Base-by-base conservation (phyloP, 345 rosid species). In the Brassica juncea region DNA sequence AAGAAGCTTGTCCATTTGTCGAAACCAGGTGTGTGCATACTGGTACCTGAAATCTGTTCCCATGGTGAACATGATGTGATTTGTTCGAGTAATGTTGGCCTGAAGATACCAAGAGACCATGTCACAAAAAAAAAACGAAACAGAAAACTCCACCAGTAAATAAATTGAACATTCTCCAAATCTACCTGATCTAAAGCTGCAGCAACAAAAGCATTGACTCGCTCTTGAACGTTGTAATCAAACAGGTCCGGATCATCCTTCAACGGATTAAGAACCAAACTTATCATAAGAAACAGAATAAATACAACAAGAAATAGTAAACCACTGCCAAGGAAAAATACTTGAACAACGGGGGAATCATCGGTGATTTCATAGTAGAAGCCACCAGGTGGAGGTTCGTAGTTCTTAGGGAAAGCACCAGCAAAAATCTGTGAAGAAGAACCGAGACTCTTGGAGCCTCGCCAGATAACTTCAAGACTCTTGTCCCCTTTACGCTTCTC, bases 1-100 rank as follows among this genome's bases (percentile, higher is more conserved):
- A 80, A 95, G 86, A 76, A 95, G 84, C 83, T 92, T 95, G 87
- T 95, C 99, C 98, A 95, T 87, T 71, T 95, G 86, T 68, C 96
- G 87, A 83, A 78, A 95, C 99, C 99, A 95, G 34, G 98, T 79
- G 77, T 85, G 84, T 15, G 99, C 98, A 81, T 93, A 95, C 81
- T 95, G 98, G 86, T 93, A 95, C 81, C 85, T 88, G 84, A 95
- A 95, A 86, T 95, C 99, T 70, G 99, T 92, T 84, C 99, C 99
- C 99, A 95, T 91, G 60, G 97, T 91, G 84, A 88, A 95, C 99
- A 95, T 95, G 70, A 95, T 83, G 68, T 95, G 99, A 84, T 95
- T 80, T 66, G 91, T 84, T 74, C 91, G 85, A 66, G 99, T 95
- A 71, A 93, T 89, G 85, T 95, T 93, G 67, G 97, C 98, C 99